Evolutionary conservation across 2,329 filamentous ascomycete genomes (phyloP).

Genomic region (Magnaporthales sp.): DNA sequence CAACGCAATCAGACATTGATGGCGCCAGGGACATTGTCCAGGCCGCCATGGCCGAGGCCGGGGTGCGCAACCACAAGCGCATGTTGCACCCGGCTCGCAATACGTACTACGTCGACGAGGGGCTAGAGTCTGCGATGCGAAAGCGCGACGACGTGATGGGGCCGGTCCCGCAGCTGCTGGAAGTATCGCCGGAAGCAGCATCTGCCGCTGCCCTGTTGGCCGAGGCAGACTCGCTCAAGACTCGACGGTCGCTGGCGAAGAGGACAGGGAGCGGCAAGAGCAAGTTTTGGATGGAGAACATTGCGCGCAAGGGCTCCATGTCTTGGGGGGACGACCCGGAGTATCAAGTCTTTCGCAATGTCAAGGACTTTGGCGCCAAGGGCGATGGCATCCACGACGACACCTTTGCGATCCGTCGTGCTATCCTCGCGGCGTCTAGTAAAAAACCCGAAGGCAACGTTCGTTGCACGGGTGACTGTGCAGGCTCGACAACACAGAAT

Average conservation of each 20-base stretch:
- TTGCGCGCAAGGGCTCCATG: slow-evolving; percentile 2
- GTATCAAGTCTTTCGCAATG: slow-evolving; percentile 4
- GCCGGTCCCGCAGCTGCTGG: neutral
- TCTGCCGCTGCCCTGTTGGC: slow-evolving; percentile 4
- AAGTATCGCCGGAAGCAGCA: neutral
- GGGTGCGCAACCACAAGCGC: slow-evolving; percentile 2
- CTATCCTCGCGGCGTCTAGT: neutral
- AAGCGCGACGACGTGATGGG: neutral
- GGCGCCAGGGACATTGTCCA: slow-evolving; percentile 1
- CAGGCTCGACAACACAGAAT: slow-evolving; percentile 1
- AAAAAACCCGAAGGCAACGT: neutral
- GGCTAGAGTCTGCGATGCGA: neutral
- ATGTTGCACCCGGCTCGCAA: slow-evolving; percentile 4
- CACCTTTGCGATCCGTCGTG: slow-evolving; percentile 4
- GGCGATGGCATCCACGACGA: slow-evolving; percentile 11
- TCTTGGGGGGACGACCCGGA: slow-evolving; percentile 16
- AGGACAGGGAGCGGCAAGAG: neutral
- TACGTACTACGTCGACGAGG: neutral
- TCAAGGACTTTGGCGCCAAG: slow-evolving; percentile 7
- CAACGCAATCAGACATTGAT: neutral
- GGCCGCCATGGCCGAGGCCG: slow-evolving; percentile 3
- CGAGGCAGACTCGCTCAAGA: neutral
- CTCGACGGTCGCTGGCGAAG: neutral
- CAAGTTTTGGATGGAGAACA: slow-evolving; percentile 5
- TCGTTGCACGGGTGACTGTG: slow-evolving; percentile 2